Base-by-base conservation (phyloP, 1,139 yeast genomes). In the Lodderomyces pseudojiufengensis region DNA sequence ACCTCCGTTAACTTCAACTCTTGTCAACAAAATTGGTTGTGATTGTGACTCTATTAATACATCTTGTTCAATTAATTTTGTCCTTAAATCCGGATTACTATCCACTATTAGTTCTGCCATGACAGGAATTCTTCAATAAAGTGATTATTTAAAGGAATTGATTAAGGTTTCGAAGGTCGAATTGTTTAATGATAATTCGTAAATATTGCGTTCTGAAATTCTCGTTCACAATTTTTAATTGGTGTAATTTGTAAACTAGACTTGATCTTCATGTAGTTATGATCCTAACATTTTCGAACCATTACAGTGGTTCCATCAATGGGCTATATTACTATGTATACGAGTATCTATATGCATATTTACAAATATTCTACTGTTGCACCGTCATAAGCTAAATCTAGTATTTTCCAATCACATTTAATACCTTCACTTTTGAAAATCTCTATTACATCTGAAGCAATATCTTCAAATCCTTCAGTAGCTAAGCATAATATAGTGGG, bases 401-500 rank as follows among this genome's bases (percentile, higher is more conserved):
- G 73, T 38, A 92, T 63, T 55, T 84, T 80, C 95, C 95, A 88
- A 33, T 73, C 64, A 57, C 97, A 88, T 29, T 70, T 60, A 41
- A 92, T 85, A 29, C 74, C 70, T 47, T 84, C 81, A 48, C 76
- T 65, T 37, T 70, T 63, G 59, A 92, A 90, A 38, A 87, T 74
- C 33, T 65, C 63, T 39, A 87, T 73, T 46, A 92, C 88, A 38
- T 78, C 84, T 3, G 60, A 54, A 15, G 98, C 95, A 50, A 92
- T 88, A n/a, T 65, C 71, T 9, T 88, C 96, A 52, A 79, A 92
- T 53, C 85, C 83, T 12, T 76, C 83, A 5, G 96, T 88, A 9
- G 98, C 98, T 46, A 92, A 73, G 37, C 96, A 95, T 49, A 92
- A 69, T 39, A 92, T 90, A 14, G 98, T 92, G 37, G 98, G 98